Conservation (phyloP, 371 early-diverging fungal species). For the Homolaphlyctis polyrhiza region DNA sequence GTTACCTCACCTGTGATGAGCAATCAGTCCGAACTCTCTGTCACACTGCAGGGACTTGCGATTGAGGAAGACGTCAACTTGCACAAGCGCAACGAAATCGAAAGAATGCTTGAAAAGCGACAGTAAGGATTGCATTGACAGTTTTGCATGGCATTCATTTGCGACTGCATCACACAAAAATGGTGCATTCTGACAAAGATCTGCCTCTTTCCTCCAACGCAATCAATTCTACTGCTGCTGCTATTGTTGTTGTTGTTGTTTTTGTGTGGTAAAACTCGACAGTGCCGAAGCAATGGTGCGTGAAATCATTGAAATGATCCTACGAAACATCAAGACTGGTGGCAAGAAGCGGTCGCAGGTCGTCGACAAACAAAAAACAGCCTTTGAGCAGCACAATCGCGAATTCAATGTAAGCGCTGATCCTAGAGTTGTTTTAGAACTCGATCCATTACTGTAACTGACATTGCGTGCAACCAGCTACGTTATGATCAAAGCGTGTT, state of each 20-base stretch:
- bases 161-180: neutral
- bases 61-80: constrained; percentile 1
- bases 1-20: neutral
- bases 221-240: too few species aligned
- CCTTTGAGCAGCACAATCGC: neutral
- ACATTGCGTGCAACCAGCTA: too few species aligned
- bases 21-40: neutral
- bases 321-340: neutral
- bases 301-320: neutral
- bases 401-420: neutral
- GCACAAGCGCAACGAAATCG: neutral
- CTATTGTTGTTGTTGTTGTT: too few species aligned
- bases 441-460: too few species aligned
- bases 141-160: neutral
- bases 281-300: neutral
- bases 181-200: too few species aligned
- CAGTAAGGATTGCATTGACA: neutral
- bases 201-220: too few species aligned
- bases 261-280: neutral
- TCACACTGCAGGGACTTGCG: constrained; percentile 1
- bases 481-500: too few species aligned
- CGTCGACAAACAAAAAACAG: neutral
- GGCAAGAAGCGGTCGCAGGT: neutral
- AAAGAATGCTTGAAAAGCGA: neutral
- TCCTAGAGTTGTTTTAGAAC: too few species aligned